phyloP scores from a whole-genome alignment of 148 eudicot genomes.

The Suaeda aralocaspica region DNA sequence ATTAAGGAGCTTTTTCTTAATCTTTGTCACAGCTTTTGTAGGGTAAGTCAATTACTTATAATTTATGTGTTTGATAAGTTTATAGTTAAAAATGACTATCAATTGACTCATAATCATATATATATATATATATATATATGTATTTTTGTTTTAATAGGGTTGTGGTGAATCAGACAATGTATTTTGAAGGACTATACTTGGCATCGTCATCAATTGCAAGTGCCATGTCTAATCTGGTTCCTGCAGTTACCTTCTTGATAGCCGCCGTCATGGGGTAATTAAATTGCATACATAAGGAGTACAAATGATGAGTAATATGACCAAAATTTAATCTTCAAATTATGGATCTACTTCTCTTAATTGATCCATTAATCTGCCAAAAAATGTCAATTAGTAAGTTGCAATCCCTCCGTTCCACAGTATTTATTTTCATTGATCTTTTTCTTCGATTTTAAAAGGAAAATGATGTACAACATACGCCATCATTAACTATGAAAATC shows the following conservation, averaged over 20 bases:
- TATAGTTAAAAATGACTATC: background rate
- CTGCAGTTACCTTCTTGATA: constrained; percentile 63
- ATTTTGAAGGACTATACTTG: constrained; percentile 54
- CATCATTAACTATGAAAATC: too few relatives aligned
- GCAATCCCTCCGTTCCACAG: too few relatives aligned
- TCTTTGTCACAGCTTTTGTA: constrained; percentile 47
- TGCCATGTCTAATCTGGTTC: constrained; percentile 53
- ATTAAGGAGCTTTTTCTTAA: constrained; percentile 48
- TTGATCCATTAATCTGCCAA: too few relatives aligned
- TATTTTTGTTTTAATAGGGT: constrained; percentile 29
- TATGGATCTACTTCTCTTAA: too few relatives aligned
- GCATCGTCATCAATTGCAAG: constrained; percentile 62
- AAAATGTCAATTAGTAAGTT: too few relatives aligned
- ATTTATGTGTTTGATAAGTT: background rate
- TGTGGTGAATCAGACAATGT: constrained; percentile 49
- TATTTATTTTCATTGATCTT: too few relatives aligned
- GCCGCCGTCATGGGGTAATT: constrained; percentile 53
- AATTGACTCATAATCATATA: background rate
- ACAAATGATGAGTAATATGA: background rate
- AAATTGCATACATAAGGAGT: background rate
- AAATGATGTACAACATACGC: too few relatives aligned
- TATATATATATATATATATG: background rate
- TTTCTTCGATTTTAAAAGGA: too few relatives aligned
- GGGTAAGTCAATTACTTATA: constrained; percentile 34
- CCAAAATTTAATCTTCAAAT: too few relatives aligned